Conservation (phyloP, 2,329 filamentous ascomycete species). For the Cladosporium sp. region DNA sequence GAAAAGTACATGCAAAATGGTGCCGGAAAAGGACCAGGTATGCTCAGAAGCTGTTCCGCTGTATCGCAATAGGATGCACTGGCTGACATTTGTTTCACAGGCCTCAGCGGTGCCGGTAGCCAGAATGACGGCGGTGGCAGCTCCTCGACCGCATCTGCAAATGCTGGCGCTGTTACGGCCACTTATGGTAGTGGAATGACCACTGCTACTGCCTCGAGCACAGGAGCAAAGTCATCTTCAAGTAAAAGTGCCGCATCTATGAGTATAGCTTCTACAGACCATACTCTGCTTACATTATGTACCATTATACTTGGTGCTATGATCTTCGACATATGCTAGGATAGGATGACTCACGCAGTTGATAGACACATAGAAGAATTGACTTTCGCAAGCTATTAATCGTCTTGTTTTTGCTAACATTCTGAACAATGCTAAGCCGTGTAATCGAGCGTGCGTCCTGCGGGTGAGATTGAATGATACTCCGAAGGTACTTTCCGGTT, state of each 20-base stretch:
- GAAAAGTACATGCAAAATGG: conserved; percentile 54
- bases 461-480: no score
- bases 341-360: background rate
- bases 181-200: conserved; percentile 28
- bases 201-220: conserved; percentile 30
- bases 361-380: background rate
- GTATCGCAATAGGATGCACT: background rate
- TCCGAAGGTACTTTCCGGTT: no score
- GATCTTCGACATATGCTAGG: background rate
- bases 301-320: conserved; percentile 53
- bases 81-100: background rate
- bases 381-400: background rate
- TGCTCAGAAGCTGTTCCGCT: conserved; percentile 27
- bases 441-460: no score
- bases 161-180: conserved; percentile 43
- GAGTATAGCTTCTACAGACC: conserved; percentile 48
- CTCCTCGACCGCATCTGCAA: conserved; percentile 45
- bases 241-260: conserved; percentile 42
- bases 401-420: background rate
- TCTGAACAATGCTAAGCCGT: no score
- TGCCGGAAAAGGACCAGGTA: conserved; percentile 53
- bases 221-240: conserved; percentile 36
- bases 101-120: conserved; percentile 45
- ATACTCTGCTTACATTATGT: conserved; percentile 47
- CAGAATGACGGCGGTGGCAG: conserved; percentile 51